A percentile compares a stretch with the other conserved stretches of the same genome.
phyloP scores from a whole-genome alignment of 163 green algal genomes.

The Volvox carteri region DNA sequence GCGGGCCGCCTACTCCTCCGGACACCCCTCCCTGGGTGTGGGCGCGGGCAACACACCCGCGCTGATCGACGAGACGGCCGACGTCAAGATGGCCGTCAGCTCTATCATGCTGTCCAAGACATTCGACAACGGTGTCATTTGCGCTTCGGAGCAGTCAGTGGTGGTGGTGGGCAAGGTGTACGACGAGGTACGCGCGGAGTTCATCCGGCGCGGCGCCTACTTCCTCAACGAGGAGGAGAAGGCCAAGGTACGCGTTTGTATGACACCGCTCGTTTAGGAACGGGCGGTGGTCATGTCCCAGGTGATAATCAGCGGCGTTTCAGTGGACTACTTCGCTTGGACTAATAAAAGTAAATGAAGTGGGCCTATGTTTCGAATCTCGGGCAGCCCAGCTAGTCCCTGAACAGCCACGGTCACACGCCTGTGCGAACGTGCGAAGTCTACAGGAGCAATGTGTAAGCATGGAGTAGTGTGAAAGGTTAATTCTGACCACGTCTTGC shows the following conservation, averaged over 20 bases:
- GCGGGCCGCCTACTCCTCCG: conserved; percentile 77
- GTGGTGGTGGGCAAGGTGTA: conserved; percentile 74
- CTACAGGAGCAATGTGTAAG: no score
- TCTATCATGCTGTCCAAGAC: conserved; percentile 84
- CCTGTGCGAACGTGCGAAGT: no score
- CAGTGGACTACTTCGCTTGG: no score
- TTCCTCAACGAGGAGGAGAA: conserved; percentile 77
- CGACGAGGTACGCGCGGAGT: conserved; percentile 65
- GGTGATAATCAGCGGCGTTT: no score
- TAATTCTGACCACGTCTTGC: no score
- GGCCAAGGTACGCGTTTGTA: conserved; percentile 74
- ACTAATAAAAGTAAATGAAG: no score
- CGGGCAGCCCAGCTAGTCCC: no score
- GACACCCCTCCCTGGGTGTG: conserved; percentile 81
- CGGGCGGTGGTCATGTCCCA: no score
- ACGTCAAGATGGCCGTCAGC: conserved; percentile 77
- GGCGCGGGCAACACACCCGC: conserved; percentile 83
- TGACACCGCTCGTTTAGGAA: no score
- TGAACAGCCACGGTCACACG: no score
- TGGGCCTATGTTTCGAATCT: no score
- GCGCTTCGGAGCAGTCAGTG: conserved; percentile 79
- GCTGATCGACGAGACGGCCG: conserved; percentile 80
- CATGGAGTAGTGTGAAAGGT: no score
- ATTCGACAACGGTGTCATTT: conserved; percentile 89
- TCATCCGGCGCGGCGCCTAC: conserved; percentile 72